Evolutionary conservation across 352 stramenopile genomes (phyloP).

Genomic region (Pythium rishiriense): DNA sequence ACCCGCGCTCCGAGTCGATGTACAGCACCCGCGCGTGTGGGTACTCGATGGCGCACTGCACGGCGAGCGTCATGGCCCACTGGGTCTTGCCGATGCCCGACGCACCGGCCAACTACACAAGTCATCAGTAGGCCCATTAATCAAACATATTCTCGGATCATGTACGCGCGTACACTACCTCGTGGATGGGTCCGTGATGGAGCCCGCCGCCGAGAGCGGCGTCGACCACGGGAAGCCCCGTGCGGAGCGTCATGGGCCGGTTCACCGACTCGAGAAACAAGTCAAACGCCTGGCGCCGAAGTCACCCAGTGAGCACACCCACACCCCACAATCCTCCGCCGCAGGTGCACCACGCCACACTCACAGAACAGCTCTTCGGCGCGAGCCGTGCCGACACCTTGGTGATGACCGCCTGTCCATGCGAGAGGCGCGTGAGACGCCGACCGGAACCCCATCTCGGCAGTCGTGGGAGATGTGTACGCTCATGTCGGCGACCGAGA

Average conservation of each 20-base stretch:
- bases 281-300: conserved; percentile 56
- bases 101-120: conserved; percentile 62
- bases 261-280: conserved; percentile 79
- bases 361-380: conserved; percentile 41
- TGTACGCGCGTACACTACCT: no score
- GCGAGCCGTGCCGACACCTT: conserved; percentile 61
- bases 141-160: no score
- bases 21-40: conserved; percentile 56
- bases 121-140: no score
- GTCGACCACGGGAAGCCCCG: conserved; percentile 58
- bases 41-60: conserved; percentile 69
- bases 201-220: conserved; percentile 65
- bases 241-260: conserved; percentile 63
- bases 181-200: conserved; percentile 20
- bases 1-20: conserved; percentile 73
- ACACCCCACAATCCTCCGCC: not conserved
- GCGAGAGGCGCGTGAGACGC: not conserved
- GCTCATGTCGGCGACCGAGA: conserved; percentile 60
- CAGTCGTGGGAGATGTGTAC: conserved; percentile 24
- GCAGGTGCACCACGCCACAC: not conserved
- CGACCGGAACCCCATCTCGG: no score
- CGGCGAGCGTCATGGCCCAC: conserved; percentile 69
- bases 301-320: no score
- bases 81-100: conserved; percentile 79
- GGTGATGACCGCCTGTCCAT: conserved; percentile 43